phyloP scores from a whole-genome alignment of 306 rosid genomes.

The Albizia julibrissin region DNA sequence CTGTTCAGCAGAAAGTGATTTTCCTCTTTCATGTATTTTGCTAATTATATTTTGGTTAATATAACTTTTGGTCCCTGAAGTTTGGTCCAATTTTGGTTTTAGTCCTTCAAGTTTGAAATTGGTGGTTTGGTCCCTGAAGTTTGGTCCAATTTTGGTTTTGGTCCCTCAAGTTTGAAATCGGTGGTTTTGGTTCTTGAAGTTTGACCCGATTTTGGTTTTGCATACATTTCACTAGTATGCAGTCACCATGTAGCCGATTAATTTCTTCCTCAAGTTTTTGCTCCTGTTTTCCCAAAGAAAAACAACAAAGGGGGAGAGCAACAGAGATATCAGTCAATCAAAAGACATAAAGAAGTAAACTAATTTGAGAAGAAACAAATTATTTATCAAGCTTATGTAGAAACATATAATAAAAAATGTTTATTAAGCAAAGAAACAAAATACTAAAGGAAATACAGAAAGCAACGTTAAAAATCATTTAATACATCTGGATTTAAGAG shows the following conservation, averaged over 20 bases:
- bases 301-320: neutral
- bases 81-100: too few relatives aligned
- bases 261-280: constrained; percentile 81
- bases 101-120: too few relatives aligned
- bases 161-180: too few relatives aligned
- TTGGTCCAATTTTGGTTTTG: too few relatives aligned
- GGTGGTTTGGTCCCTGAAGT: too few relatives aligned
- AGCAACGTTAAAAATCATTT: neutral
- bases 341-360: neutral
- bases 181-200: too few relatives aligned
- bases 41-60: too few relatives aligned
- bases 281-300: constrained; percentile 53
- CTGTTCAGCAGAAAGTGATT: too few relatives aligned
- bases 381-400: neutral
- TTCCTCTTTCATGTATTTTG: too few relatives aligned
- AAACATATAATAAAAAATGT: neutral
- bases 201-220: too few relatives aligned
- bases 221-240: constrained; percentile 53
- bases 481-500: constrained; percentile 1
- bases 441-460: constrained; percentile 6
- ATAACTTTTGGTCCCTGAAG: too few relatives aligned
- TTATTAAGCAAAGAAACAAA: neutral
- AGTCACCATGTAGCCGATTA: constrained; percentile 64
- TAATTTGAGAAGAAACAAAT: neutral
- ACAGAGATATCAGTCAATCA: neutral